Evolutionary conservation across 768 basidiomycete genomes (phyloP).

Genomic region (Strobilomyces dryophilus): DNA sequence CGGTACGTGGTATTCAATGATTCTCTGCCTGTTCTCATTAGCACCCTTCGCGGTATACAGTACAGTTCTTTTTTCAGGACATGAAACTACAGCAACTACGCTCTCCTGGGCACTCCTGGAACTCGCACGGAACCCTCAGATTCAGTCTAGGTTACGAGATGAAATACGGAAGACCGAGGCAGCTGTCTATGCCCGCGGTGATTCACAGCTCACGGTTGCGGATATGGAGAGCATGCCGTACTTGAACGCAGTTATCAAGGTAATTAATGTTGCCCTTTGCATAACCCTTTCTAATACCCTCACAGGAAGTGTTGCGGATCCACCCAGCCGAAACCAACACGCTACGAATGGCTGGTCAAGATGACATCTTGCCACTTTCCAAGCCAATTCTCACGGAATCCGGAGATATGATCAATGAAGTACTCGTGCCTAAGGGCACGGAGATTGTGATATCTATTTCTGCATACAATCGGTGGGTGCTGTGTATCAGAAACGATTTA

Average conservation of each 20-base stretch:
- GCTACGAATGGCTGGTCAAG: slow-evolving; percentile 44
- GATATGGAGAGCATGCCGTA: slow-evolving; percentile 54
- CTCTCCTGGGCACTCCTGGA: slow-evolving; percentile 47
- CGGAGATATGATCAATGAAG: slow-evolving; percentile 38
- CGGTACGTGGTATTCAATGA: slow-evolving; percentile 5
- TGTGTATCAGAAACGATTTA: neutral
- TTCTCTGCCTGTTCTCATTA: neutral
- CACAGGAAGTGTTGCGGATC: slow-evolving; percentile 42
- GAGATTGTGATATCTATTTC: slow-evolving; percentile 47
- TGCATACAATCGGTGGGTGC: slow-evolving; percentile 49
- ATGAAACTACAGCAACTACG: slow-evolving; percentile 63
- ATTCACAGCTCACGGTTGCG: slow-evolving; percentile 5
- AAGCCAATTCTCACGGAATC: slow-evolving; percentile 43
- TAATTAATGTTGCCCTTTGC: slow-evolving; percentile 1
- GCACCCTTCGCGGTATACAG: slow-evolving; percentile 14
- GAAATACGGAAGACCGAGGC: slow-evolving; percentile 12
- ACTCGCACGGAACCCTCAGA: slow-evolving; percentile 50
- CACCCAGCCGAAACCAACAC: slow-evolving; percentile 46
- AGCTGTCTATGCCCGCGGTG: neutral
- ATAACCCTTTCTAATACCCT: slow-evolving; percentile 11
- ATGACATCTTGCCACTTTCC: slow-evolving; percentile 61
- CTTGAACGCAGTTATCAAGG: slow-evolving; percentile 35
- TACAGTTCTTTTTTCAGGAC: slow-evolving; percentile 43
- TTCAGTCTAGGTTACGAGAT: slow-evolving; percentile 55
- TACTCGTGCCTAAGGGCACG: slow-evolving; percentile 48